Percentiles rank a stretch among this genome's conserved stretches.
These are phyloP conservation scores for Novakomyces olei DNA, from an alignment of 805 yeast species.

Conservation along the genomic window DNA sequence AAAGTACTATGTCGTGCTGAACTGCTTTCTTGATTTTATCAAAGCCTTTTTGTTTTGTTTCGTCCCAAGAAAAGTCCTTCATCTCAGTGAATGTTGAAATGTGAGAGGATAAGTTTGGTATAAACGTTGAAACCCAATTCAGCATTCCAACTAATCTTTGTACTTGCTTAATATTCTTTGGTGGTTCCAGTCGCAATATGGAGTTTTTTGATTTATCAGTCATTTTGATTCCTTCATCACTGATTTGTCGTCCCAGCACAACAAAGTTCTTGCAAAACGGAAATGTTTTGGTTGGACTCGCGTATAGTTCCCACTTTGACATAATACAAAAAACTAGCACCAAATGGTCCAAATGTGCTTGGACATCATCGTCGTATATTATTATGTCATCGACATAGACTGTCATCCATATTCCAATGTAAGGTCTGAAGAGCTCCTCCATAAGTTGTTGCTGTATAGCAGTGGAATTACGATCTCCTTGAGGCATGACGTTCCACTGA, in stretches of 20 bases:
- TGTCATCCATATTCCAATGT: constrained; percentile 4
- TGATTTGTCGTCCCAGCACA: constrained; percentile 5
- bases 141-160: constrained; percentile 3
- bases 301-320: constrained; percentile 3
- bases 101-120: too few species aligned
- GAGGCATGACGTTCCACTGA: constrained; percentile 13
- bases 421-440: constrained; percentile 5
- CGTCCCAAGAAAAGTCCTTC: too few species aligned
- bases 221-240: constrained; percentile 5
- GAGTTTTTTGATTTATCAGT: constrained; percentile 2
- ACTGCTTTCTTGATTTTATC: not conserved
- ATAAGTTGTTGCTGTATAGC: constrained; percentile 10
- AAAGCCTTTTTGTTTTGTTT: too few species aligned
- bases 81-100: too few species aligned
- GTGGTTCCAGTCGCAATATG: constrained; percentile 6
- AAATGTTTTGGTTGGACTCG: constrained; percentile 7
- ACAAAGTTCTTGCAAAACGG: constrained; percentile 4
- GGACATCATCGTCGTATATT: constrained; percentile 3
- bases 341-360: constrained; percentile 5
- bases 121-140: constrained; percentile 4
- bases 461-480: constrained; percentile 13
- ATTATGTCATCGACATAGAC: constrained; percentile 12
- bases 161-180: constrained; percentile 5
- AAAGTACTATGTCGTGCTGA: not conserved
- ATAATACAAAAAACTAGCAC: not conserved